Percentiles rank a stretch among this genome's conserved stretches.
Conservation (phyloP, 345 rosid species). For the Schrenkiella parvula region DNA sequence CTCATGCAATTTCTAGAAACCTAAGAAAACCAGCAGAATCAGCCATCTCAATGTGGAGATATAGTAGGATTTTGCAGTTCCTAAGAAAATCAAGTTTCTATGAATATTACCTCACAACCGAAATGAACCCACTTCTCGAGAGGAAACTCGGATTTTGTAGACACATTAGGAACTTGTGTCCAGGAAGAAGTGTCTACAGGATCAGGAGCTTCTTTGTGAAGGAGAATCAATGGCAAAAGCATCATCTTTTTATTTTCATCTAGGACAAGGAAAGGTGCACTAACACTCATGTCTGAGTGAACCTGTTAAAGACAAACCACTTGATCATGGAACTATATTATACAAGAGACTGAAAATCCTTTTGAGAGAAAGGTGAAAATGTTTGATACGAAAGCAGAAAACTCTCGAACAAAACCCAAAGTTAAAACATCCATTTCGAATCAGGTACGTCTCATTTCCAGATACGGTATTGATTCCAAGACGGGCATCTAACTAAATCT, state of each 20-base stretch:
- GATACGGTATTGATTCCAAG: neutral
- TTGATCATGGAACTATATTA: neutral
- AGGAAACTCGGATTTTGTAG: conserved; percentile 39
- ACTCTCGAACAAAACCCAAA: neutral
- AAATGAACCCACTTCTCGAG: conserved; percentile 61
- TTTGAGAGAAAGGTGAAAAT: too few species aligned
- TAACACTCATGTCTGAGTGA: conserved; percentile 27
- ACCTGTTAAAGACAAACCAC: conserved; percentile 37
- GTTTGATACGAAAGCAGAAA: neutral
- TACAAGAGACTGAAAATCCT: too few species aligned
- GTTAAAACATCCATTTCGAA: neutral
- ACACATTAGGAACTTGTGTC: conserved; percentile 33
- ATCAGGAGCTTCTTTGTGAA: conserved; percentile 41
- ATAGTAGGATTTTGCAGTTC: neutral
- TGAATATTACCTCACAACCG: conserved; percentile 52
- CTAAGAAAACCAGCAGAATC: conserved; percentile 30
- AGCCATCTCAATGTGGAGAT: neutral
- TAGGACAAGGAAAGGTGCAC: conserved; percentile 57
- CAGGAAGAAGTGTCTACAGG: conserved; percentile 28
- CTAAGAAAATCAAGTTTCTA: neutral
- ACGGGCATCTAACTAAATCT: neutral
- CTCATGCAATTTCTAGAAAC: conserved; percentile 39
- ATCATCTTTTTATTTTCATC: conserved; percentile 47
- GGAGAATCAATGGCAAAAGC: conserved; percentile 43
- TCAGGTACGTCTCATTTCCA: neutral